These are phyloP conservation scores for Rhodofomes roseus DNA, from an alignment of 1,284 basidiomycete species.

Conservation along the genomic window DNA sequence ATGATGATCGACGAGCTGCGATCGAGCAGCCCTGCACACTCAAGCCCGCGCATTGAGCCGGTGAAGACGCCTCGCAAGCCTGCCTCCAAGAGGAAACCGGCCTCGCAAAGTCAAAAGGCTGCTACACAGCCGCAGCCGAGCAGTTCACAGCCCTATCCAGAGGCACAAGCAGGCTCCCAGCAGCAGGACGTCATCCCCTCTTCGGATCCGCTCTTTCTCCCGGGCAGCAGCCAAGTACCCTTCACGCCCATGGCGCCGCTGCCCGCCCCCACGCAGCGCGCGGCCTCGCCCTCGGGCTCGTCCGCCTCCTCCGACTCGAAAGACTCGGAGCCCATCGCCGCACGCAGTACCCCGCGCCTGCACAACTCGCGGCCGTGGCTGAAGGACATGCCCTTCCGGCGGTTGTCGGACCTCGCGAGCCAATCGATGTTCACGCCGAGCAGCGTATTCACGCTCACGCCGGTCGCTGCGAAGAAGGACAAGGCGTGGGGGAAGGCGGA, in stretches of 20 bases:
- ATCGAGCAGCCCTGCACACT: constrained; percentile 31
- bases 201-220: constrained; percentile 29
- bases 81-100: neutral
- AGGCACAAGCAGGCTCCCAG: neutral
- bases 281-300: neutral
- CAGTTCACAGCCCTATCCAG: neutral
- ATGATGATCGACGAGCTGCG: constrained; percentile 35
- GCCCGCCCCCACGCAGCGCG: constrained; percentile 5
- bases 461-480: constrained; percentile 25
- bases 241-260: constrained; percentile 12
- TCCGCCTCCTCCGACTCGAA: constrained; percentile 32
- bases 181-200: neutral
- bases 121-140: neutral
- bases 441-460: constrained; percentile 14
- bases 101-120: neutral
- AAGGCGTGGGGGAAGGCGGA: constrained; percentile 24
- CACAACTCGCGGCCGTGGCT: constrained; percentile 18
- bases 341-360: constrained; percentile 18
- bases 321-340: constrained; percentile 27
- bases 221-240: constrained; percentile 26
- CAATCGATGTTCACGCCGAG: constrained; percentile 36
- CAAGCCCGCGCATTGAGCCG: constrained; percentile 4
- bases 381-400: constrained; percentile 34
- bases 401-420: constrained; percentile 51
- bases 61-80: neutral